Conservation (phyloP, 345 rosid genomes). For the Syzygium aqueum region DNA sequence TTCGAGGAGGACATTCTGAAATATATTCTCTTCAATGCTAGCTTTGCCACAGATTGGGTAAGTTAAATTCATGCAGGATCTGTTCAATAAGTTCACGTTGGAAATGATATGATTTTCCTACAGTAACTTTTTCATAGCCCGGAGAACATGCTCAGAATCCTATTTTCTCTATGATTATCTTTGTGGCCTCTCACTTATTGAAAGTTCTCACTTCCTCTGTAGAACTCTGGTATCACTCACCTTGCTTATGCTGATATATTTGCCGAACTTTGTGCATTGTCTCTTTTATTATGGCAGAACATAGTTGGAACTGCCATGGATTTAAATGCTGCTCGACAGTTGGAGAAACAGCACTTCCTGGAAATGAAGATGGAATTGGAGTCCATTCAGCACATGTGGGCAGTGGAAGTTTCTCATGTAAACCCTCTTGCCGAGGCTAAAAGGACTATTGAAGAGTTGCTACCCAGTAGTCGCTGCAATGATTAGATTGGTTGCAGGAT, state of each 20-base stretch:
- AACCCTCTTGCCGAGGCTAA: constrained; percentile 48
- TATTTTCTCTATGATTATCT: not conserved
- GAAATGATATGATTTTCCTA: not conserved
- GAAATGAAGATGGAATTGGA: constrained; percentile 26
- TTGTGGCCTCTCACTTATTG: not conserved
- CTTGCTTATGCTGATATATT: not conserved
- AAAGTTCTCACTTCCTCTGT: not conserved
- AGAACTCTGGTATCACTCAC: not conserved
- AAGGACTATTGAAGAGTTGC: constrained; percentile 30
- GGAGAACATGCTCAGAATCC: not conserved
- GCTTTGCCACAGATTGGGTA: constrained; percentile 52
- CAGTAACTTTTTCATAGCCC: not conserved
- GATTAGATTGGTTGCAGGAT: not conserved
- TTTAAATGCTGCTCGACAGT: constrained; percentile 13
- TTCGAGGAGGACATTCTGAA: constrained; percentile 59
- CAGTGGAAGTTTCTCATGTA: constrained; percentile 31
- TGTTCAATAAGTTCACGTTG: not conserved
- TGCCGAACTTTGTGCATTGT: not conserved
- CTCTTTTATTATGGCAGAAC: constrained; percentile 31
- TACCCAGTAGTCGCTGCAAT: not conserved
- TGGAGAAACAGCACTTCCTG: constrained; percentile 41
- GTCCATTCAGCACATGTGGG: constrained; percentile 52
- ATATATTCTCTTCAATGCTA: constrained; percentile 38
- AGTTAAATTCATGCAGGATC: constrained; percentile 9
- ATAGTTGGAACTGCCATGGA: constrained; percentile 40